Evolutionary conservation across 2,329 filamentous ascomycete genomes (phyloP).

Genomic region (Dryadomyces quercivorus): DNA sequence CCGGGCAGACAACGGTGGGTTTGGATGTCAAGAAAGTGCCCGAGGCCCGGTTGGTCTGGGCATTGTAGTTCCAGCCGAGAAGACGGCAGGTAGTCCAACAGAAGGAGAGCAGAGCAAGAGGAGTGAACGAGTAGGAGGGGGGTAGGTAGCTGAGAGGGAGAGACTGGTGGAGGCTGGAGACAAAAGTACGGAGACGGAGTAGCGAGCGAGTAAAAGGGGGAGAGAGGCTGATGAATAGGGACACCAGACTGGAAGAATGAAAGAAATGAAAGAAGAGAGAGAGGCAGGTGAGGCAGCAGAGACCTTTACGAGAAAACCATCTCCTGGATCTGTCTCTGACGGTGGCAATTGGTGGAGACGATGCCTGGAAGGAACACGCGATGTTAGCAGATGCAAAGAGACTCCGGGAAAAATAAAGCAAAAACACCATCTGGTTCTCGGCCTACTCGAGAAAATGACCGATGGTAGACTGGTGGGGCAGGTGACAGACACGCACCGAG

Average conservation of each 20-base stretch:
- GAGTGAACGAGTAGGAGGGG: background rate
- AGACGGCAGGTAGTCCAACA: background rate
- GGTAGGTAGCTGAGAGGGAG: background rate
- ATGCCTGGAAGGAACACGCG: constrained; percentile 7
- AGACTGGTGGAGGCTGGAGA: background rate
- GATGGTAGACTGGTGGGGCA: constrained; percentile 12
- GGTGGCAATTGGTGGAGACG: constrained; percentile 9
- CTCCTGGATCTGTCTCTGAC: constrained; percentile 7
- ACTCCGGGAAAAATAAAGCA: constrained; percentile 3
- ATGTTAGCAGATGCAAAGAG: constrained; percentile 9
- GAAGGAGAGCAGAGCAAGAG: background rate
- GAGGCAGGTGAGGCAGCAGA: background rate
- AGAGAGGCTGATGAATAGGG: background rate
- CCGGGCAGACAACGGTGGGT: constrained; percentile 5
- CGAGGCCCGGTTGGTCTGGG: constrained; percentile 6
- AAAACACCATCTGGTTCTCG: constrained; percentile 6
- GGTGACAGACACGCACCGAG: constrained; percentile 11
- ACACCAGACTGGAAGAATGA: background rate
- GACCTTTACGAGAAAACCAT: constrained; percentile 9
- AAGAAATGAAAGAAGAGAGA: background rate
- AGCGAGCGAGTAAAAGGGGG: background rate
- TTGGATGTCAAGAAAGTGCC: constrained; percentile 7
- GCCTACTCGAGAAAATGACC: constrained; percentile 6
- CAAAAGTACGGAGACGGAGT: background rate
- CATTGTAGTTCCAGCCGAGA: constrained; percentile 8